phyloP scores from a whole-genome alignment of 495 filamentous ascomycete species.

The Glutinoglossum americanum region DNA sequence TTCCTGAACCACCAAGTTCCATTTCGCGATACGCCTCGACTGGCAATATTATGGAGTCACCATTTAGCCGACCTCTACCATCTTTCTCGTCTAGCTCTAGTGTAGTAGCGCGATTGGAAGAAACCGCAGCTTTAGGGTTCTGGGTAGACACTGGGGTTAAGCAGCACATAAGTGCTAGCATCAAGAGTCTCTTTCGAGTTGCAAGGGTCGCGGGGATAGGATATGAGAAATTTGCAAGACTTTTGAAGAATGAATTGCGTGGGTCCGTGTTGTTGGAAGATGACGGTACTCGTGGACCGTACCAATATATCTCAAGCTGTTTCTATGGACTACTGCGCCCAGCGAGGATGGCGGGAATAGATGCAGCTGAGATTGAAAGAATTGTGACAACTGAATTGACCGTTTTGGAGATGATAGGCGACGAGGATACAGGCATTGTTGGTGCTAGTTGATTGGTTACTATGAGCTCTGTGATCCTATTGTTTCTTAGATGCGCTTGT shows the following conservation, averaged over 20 bases:
- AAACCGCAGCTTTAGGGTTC: constrained; percentile 37
- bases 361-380: constrained; percentile 63
- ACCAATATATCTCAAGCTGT: constrained; percentile 64
- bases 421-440: constrained; percentile 22
- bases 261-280: constrained; percentile 55
- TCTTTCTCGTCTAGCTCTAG: constrained; percentile 27
- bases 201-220: constrained; percentile 64
- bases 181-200: constrained; percentile 74
- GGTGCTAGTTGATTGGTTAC: background rate
- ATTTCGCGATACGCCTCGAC: background rate
- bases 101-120: constrained; percentile 40
- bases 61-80: constrained; percentile 24
- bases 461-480: background rate
- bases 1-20: background rate
- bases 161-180: constrained; percentile 69
- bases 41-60: constrained; percentile 5
- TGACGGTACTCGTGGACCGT: constrained; percentile 17
- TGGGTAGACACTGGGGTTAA: constrained; percentile 61
- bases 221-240: constrained; percentile 57
- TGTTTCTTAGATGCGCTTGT: background rate
- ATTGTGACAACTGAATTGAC: constrained; percentile 66
- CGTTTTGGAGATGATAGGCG: constrained; percentile 52
- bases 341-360: constrained; percentile 59
- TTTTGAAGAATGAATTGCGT: constrained; percentile 65
- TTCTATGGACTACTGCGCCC: constrained; percentile 76